Evolutionary conservation across 768 basidiomycete genomes (phyloP).

Genomic region (Pisolithus microcarpus): DNA sequence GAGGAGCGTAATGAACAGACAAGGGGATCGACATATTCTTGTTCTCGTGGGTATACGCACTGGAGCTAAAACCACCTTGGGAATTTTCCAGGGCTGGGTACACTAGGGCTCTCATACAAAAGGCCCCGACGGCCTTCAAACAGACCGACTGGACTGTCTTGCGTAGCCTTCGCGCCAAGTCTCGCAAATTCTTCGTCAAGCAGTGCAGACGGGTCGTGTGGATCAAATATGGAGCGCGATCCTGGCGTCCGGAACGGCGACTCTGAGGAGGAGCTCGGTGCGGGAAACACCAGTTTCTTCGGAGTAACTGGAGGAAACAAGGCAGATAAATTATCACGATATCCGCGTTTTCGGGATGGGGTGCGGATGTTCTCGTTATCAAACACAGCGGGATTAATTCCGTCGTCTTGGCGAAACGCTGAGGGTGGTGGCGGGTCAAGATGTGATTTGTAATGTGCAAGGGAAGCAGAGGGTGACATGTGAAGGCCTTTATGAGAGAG

Average conservation of each 20-base stretch:
- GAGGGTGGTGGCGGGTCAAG: slow-evolving; percentile 53
- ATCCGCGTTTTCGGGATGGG: slow-evolving; percentile 37
- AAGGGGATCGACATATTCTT: background rate
- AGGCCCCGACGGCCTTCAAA: slow-evolving; percentile 54
- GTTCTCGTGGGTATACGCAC: background rate
- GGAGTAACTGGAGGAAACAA: slow-evolving; percentile 37
- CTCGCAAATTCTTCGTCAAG: slow-evolving; percentile 69
- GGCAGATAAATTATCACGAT: slow-evolving; percentile 18
- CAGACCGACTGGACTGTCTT: slow-evolving; percentile 60
- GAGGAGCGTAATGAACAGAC: background rate
- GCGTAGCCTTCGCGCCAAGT: slow-evolving; percentile 34
- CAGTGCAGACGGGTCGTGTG: slow-evolving; percentile 60
- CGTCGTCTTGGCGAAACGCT: slow-evolving; percentile 19
- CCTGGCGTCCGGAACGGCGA: slow-evolving; percentile 47
- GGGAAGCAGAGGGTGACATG: slow-evolving; percentile 61
- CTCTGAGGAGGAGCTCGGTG: slow-evolving; percentile 22
- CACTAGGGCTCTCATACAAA: slow-evolving; percentile 70
- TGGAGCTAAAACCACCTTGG: slow-evolving; percentile 41
- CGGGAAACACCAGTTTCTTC: slow-evolving; percentile 33
- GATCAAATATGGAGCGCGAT: slow-evolving; percentile 48
- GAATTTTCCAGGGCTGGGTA: slow-evolving; percentile 49
- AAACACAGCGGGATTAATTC: slow-evolving; percentile 31
- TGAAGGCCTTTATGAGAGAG: slow-evolving; percentile 61
- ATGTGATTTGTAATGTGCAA: slow-evolving; percentile 62
- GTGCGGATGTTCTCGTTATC: slow-evolving; percentile 36